Conservation (phyloP, 768 basidiomycete species). For the Leccinum pellstonianum region DNA sequence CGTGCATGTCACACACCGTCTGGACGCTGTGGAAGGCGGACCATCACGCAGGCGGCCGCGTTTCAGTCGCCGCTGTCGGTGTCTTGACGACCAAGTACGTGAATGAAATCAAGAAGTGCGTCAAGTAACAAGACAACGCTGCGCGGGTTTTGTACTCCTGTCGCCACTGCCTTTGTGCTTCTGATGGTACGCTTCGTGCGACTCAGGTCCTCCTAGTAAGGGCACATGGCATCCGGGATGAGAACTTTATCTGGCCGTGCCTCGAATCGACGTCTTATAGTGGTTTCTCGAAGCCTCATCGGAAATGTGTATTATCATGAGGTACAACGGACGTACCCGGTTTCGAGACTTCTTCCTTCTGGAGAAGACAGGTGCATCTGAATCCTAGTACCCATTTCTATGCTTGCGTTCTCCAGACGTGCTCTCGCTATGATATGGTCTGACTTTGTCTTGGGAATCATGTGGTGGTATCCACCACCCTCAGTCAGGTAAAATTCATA, state of each 20-base stretch:
- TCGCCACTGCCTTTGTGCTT: neutral
- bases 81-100: conserved; percentile 4
- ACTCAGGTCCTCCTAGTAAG: neutral
- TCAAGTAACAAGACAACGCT: neutral
- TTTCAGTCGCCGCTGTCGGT: neutral
- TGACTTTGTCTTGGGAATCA: too few relatives aligned
- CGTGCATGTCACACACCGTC: neutral
- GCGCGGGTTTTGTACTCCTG: neutral
- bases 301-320: neutral
- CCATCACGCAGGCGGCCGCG: neutral
- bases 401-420: neutral
- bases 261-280: neutral
- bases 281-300: neutral
- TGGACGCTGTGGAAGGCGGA: neutral
- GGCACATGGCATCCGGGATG: neutral
- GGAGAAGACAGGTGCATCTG: neutral
- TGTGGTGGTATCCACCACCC: too few relatives aligned
- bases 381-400: neutral
- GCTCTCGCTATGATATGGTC: neutral
- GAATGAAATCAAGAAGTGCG: conserved; percentile 9
- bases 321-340: neutral
- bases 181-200: neutral
- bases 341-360: neutral
- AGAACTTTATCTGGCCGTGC: neutral
- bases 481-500: neutral